Evolutionary conservation across 306 rosid genomes (phyloP).

Genomic region (Purshia tridentata): DNA sequence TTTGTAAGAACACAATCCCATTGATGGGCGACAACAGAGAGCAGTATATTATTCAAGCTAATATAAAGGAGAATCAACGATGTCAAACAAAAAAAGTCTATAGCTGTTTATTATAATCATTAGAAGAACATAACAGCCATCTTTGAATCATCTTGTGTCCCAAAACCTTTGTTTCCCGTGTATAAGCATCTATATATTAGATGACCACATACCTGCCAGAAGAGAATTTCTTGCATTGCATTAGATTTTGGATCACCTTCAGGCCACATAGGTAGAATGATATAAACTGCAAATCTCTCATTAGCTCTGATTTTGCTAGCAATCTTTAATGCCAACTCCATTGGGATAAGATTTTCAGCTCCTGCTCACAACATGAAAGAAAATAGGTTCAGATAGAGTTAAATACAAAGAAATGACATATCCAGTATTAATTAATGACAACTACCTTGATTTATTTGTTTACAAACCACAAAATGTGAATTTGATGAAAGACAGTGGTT

Average conservation of each 20-base stretch:
- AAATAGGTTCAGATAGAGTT: slow-evolving; percentile 20
- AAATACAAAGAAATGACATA: neutral
- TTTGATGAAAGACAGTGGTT: slow-evolving; percentile 8
- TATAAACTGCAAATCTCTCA: slow-evolving; percentile 88
- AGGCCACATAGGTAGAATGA: slow-evolving; percentile 93
- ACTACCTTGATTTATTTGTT: neutral
- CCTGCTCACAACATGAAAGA: slow-evolving; percentile 52
- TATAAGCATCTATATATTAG: slow-evolving; percentile 18
- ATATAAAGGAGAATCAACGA: neutral
- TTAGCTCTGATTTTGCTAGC: slow-evolving; percentile 76
- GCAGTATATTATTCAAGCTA: neutral
- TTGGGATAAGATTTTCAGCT: slow-evolving; percentile 93
- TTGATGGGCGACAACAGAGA: neutral
- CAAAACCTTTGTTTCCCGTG: neutral
- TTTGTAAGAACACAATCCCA: slow-evolving; percentile 1
- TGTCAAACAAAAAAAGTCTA: neutral
- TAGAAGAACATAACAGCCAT: slow-evolving; percentile 3
- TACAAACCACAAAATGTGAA: slow-evolving; percentile 20
- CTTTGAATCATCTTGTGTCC: neutral
- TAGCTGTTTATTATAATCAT: neutral
- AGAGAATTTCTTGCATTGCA: slow-evolving; percentile 93
- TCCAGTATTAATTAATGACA: slow-evolving; percentile 10
- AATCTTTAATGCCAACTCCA: slow-evolving; percentile 92
- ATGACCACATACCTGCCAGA: slow-evolving; percentile 76
- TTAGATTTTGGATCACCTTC: slow-evolving; percentile 88